Evolutionary conservation across 306 rosid species (phyloP).

Genomic region (Amphicarpaea edgeworthii): DNA sequence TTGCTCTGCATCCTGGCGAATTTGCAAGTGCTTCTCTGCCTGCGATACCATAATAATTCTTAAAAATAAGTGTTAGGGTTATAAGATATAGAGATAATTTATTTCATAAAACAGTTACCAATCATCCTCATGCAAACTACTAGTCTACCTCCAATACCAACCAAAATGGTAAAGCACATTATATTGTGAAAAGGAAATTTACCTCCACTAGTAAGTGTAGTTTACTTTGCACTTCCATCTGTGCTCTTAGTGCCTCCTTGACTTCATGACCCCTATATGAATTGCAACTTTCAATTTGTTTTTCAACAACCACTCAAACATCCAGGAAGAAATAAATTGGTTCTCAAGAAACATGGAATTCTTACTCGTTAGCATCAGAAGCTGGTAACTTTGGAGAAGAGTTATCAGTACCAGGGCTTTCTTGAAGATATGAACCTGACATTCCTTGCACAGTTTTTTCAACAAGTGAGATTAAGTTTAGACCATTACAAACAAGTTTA

Average conservation of each 20-base stretch:
- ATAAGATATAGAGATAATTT: neutral
- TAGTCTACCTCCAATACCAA: conserved; percentile 30
- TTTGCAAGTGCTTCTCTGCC: conserved; percentile 98
- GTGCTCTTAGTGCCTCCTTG: conserved; percentile 92
- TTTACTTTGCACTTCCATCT: conserved; percentile 97
- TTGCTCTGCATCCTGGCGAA: conserved; percentile 92
- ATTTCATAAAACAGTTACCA: neutral
- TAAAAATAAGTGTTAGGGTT: conserved; percentile 43
- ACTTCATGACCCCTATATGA: conserved; percentile 87
- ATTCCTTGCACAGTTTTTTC: conserved; percentile 56
- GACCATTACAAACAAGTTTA: conserved; percentile 23
- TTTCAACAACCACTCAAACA: conserved; percentile 40
- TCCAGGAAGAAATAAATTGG: conserved; percentile 27
- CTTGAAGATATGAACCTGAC: conserved; percentile 82
- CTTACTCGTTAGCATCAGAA: conserved; percentile 91
- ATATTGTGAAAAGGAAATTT: conserved; percentile 42
- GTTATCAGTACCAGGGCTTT: conserved; percentile 75
- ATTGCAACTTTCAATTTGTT: conserved; percentile 31
- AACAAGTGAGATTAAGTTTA: conserved; percentile 46
- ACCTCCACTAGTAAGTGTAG: conserved; percentile 96
- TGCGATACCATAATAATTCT: conserved; percentile 48
- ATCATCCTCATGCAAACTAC: neutral
- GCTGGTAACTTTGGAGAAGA: conserved; percentile 80
- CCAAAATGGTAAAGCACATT: conserved; percentile 24
- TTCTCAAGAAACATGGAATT: conserved; percentile 44